Conservation (phyloP, 768 basidiomycete species). For the Boletus pseudo-olivaceus region DNA sequence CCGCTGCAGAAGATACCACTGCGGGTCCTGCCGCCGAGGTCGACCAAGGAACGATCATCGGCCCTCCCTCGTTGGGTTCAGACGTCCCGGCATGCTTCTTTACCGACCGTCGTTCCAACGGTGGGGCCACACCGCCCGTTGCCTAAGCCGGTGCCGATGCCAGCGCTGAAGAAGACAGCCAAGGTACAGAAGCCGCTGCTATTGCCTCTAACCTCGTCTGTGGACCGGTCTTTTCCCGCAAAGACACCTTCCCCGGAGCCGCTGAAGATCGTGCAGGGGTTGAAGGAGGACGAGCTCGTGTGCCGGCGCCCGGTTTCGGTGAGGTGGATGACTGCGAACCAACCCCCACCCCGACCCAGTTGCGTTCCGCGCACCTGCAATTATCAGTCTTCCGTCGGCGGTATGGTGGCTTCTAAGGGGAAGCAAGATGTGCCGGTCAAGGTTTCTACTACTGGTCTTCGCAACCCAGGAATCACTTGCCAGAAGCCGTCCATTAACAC, state of each 20-base stretch:
- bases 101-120: not conserved
- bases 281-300: not conserved
- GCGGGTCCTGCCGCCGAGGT: not conserved
- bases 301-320: too few species aligned
- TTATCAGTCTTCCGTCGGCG: not conserved
- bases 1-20: not conserved
- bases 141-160: fast-evolving
- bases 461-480: not conserved
- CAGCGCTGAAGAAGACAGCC: not conserved
- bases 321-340: not conserved
- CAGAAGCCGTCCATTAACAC: not conserved
- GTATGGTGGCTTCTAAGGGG: too few species aligned
- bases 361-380: not conserved
- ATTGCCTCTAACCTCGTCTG: too few species aligned
- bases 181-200: not conserved
- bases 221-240: not conserved
- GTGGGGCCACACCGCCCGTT: not conserved
- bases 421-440: not conserved
- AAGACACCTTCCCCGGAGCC: not conserved
- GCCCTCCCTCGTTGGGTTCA: not conserved
- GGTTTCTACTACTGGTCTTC: not conserved
- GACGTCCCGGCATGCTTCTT: not conserved
- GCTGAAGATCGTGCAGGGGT: not conserved
- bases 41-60: not conserved
- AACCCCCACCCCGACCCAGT: not conserved